Evolutionary conservation across 768 basidiomycete genomes (phyloP), one percentile per base, ranked within the genome.

Genomic region (Russula lepida): DNA sequence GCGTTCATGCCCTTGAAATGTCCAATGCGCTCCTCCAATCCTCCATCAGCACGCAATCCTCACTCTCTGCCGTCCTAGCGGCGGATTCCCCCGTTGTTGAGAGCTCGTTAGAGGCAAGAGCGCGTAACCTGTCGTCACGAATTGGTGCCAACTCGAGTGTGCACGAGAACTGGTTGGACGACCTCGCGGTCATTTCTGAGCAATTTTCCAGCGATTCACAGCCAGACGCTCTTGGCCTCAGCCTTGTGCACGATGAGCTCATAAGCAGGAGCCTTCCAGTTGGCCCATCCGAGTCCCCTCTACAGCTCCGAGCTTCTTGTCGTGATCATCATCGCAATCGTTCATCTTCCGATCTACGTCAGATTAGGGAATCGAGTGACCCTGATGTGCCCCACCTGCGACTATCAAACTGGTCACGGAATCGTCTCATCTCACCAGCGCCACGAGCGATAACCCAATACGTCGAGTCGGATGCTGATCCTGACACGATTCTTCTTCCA

Each of bases 1-100:
- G 88, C 65, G 88, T 92, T 15, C 84, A 90, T 72, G 90, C 90
- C 1, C 77, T 93, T 9, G 91, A 92, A 70, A 84, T 91, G 78
- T 92, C 90, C 5, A 92, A 92, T 60, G 79, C 84, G 3, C 75
- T 92, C 12, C 75, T 93, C 49, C 85, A 89, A 69, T 84, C 83
- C 13, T 86, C 87, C 23, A 85, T 91, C 67, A 81, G 84, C 43
- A 85, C 89, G 0, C 85, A 87, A 64, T 77, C 84, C 13, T 81
- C 75, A 35, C 74, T 79, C 39, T 77, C 77, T 35, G 73, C 77
- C 3, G 73, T 85, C 43, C 71, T 86, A 32, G 76, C 79, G 25
- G 68, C 77, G 17, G 82, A 81, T 58, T 43, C 60, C 2, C 72
- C 71, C 7, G 70, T 74, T 21, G 74, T 73, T 6, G 84, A 86